phyloP scores from a whole-genome alignment of 768 basidiomycete species.

The Boletus subcaerulescens region DNA sequence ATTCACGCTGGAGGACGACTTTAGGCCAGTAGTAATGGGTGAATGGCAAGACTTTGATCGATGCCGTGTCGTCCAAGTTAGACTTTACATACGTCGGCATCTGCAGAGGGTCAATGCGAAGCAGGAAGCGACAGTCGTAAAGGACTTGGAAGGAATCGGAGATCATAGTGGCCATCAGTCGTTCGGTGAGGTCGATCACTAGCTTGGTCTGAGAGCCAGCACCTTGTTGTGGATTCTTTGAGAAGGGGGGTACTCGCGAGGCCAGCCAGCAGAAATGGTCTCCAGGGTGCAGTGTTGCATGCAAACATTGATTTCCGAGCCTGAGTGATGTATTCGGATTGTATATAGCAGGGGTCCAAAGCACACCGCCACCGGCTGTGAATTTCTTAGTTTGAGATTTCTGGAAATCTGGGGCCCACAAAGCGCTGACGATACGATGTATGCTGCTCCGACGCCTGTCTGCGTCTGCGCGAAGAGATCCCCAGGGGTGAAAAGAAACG shows the following conservation, averaged over 20 bases:
- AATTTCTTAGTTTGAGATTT: conserved; percentile 34
- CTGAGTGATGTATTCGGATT: conserved; percentile 18
- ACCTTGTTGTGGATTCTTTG: conserved; percentile 29
- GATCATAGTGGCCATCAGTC: conserved; percentile 11
- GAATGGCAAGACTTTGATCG: conserved; percentile 36
- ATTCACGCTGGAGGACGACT: conserved; percentile 33
- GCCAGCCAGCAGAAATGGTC: conserved; percentile 57
- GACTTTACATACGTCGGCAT: conserved; percentile 41
- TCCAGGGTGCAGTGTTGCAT: conserved; percentile 8
- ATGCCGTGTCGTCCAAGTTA: conserved; percentile 24
- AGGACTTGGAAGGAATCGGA: conserved; percentile 38
- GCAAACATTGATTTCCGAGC: conserved; percentile 17
- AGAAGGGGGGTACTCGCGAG: conserved; percentile 50
- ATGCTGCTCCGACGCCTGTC: conserved; percentile 48
- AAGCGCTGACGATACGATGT: conserved; percentile 41
- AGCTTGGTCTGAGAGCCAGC: conserved; percentile 27
- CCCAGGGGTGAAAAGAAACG: conserved; percentile 76
- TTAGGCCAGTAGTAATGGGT: conserved; percentile 50
- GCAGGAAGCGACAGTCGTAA: conserved; percentile 64
- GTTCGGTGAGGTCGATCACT: conserved; percentile 43
- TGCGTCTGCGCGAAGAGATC: conserved; percentile 60
- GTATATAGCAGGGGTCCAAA: conserved; percentile 57
- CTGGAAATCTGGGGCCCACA: conserved; percentile 44
- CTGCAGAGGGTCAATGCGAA: conserved; percentile 43
- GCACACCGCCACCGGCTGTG: conserved; percentile 57